These are phyloP conservation scores for Ochetophila trinervis DNA, from an alignment of 306 rosid species.

Conservation along the genomic window DNA sequence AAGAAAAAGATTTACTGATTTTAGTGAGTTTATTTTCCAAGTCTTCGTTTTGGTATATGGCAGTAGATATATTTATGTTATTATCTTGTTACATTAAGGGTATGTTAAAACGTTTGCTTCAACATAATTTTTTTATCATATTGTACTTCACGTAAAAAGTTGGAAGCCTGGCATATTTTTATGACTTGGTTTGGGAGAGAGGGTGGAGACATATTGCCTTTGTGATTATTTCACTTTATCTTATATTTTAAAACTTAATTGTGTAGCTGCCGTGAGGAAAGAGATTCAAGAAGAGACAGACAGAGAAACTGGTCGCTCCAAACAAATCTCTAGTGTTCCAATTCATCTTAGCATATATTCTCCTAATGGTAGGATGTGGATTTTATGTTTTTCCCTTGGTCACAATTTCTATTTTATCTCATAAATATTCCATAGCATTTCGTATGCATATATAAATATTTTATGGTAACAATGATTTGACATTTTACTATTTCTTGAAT, in stretches of 20 bases:
- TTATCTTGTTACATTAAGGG: too few relatives aligned
- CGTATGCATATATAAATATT: not conserved
- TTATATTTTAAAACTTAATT: constrained; percentile 14
- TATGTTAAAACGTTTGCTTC: too few relatives aligned
- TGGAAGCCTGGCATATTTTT: not conserved
- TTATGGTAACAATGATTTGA: constrained; percentile 3
- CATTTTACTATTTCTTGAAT: constrained; percentile 12
- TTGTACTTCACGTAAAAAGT: too few relatives aligned
- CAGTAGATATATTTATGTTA: too few relatives aligned
- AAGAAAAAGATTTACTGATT: constrained; percentile 70
- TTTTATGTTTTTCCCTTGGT: constrained; percentile 8
- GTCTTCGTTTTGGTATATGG: constrained; percentile 3
- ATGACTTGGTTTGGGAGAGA: constrained; percentile 5
- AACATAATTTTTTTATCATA: too few relatives aligned
- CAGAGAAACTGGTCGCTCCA: constrained; percentile 88
- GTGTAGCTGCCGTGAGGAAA: constrained; percentile 85
- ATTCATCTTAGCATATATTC: constrained; percentile 94
- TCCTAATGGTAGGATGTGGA: constrained; percentile 60
- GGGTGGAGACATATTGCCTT: not conserved
- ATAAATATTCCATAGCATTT: not conserved
- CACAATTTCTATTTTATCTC: not conserved
- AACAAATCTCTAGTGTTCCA: constrained; percentile 80
- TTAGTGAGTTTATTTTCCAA: constrained; percentile 44
- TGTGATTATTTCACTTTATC: not conserved
- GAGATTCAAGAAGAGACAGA: constrained; percentile 96